Evolutionary conservation across 2,329 filamentous ascomycete genomes (phyloP), one percentile per base, ranked within the genome.

Genomic region (Didymella lethalis): DNA sequence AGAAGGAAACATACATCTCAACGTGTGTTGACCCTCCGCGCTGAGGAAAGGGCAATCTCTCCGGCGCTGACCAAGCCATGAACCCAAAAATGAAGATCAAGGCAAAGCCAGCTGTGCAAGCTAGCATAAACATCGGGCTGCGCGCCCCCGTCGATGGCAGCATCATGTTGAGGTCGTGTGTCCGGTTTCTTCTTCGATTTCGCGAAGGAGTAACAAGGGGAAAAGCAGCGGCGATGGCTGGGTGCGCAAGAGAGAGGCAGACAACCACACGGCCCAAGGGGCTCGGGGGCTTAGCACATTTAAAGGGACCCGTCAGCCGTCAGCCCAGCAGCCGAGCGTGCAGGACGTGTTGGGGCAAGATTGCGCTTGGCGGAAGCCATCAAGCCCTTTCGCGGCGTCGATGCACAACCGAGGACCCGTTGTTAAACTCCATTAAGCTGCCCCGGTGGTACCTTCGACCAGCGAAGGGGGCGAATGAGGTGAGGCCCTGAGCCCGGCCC

Each of bases 51-150:
- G 68, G 57, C 20, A 75, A 64, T 18, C 64, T 57, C 36, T 69
- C 59, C 14, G 72, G 73, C 26, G 65, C 67, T 51, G 72, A 72
- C 72, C 71, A 77, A 26, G 73, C 71, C 61, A 76, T 65, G 38
- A 77, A 69, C 28, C 70, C 74, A 29, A 77, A 71, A 54, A 74
- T 64, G 58, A 76, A 73, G 46, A 75, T 55, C 23, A 77, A 59
- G 18, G 75, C 64, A 28, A 63, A 65, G 26, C 68, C 71, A n/a
- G 72, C 71, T 57, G 68, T 68, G 52, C 69, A 65, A 26, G 72
- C 71, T 31, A 76, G 67, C 48, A 62, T 62, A 41, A 74, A 68
- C 49, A 76, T 63, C 51, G 73, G 72, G 58, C 66, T 73, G 44
- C 73, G 71, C 49, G 70, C 66, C 58, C 71, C 72, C 44, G 66